Percentiles rank a stretch among this genome's conserved stretches.
Evolutionary conservation across 1,284 basidiomycete species (phyloP).

Genomic region (Phellopilus nigrolimitatus): DNA sequence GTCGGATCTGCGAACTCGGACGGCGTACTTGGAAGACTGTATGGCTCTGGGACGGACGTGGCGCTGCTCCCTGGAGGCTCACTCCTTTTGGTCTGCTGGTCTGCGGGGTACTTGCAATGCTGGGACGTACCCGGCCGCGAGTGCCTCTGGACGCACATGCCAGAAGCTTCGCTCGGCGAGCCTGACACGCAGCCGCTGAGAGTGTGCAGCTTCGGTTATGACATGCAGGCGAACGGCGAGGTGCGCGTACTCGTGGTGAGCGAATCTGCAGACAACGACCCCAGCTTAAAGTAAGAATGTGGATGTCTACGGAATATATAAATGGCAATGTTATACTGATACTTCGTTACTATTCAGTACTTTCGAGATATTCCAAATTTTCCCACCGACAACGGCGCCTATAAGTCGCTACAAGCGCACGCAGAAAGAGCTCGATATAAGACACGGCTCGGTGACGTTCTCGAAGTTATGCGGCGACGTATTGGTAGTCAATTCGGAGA

Average conservation of each 20-base stretch:
- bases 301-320: too few relatives aligned
- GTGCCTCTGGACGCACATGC: slow-evolving; percentile 8
- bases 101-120: slow-evolving; percentile 11
- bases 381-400: too few relatives aligned
- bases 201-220: not conserved
- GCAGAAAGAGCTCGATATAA: slow-evolving; percentile 3
- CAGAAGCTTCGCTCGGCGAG: not conserved
- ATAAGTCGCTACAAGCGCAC: not conserved
- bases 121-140: slow-evolving; percentile 9
- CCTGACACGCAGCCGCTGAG: not conserved
- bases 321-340: too few relatives aligned
- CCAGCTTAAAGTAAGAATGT: not conserved
- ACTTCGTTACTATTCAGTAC: too few relatives aligned
- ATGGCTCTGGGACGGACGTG: slow-evolving; percentile 7
- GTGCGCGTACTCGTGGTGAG: slow-evolving; percentile 8
- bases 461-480: slow-evolving; percentile 8
- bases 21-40: slow-evolving; percentile 4
- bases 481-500: slow-evolving; percentile 6
- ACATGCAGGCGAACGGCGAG: slow-evolving; percentile 8
- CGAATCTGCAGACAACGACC: not conserved
- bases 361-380: too few relatives aligned
- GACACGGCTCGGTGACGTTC: not conserved
- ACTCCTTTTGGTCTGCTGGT: slow-evolving; percentile 11
- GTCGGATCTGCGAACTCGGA: not conserved
- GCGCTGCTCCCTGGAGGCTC: slow-evolving; percentile 12